phyloP scores from a whole-genome alignment of 257 asterid species.

The Mentha longifolia region DNA sequence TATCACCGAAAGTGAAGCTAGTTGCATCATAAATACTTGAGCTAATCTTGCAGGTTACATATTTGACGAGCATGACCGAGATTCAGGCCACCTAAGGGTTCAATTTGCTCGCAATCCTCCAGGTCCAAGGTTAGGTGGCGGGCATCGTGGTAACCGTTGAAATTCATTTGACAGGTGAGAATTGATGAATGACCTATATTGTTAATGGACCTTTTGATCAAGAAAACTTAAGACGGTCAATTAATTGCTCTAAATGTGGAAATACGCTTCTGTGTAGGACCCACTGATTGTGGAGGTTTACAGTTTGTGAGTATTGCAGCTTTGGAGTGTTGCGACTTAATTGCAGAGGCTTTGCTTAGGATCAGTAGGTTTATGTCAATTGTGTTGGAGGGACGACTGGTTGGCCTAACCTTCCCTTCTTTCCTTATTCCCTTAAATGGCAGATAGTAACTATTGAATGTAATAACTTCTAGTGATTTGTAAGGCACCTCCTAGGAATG shows the following conservation, averaged over 20 bases:
- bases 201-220: constrained; percentile 35
- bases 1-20: no score
- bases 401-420: constrained; percentile 24
- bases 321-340: constrained; percentile 36
- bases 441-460: constrained; percentile 24
- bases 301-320: constrained; percentile 34
- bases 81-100: constrained; percentile 48
- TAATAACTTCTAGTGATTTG: constrained; percentile 36
- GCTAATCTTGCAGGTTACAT: constrained; percentile 63
- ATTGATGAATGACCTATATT: constrained; percentile 38
- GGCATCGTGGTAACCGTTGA: constrained; percentile 49
- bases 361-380: constrained; percentile 33
- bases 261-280: constrained; percentile 61
- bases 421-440: constrained; percentile 13
- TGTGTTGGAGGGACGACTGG: constrained; percentile 28
- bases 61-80: constrained; percentile 59
- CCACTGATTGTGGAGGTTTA: constrained; percentile 34
- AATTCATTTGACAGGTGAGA: constrained; percentile 55
- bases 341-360: constrained; percentile 36
- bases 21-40: constrained; percentile 35
- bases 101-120: constrained; percentile 58
- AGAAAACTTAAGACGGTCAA: constrained; percentile 20
- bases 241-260: constrained; percentile 45
- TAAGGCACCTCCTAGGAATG: constrained; percentile 30
- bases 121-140: constrained; percentile 59